Base-by-base conservation (phyloP, 2,329 filamentous ascomycete species). In the Reticulascus tulasneorum region DNA sequence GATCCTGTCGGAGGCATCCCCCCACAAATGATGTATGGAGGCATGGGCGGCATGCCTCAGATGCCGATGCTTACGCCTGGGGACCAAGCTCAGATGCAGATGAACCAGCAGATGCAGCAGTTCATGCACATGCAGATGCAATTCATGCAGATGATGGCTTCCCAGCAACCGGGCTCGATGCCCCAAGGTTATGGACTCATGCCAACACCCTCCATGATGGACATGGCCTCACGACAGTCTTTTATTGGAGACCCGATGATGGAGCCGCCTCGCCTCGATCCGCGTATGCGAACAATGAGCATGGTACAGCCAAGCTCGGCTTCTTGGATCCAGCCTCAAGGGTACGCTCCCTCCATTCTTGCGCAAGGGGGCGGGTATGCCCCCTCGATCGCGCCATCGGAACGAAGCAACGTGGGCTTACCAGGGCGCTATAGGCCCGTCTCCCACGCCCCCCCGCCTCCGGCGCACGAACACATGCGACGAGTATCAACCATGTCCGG, bases 111-210 rank as follows among this genome's bases (percentile, higher is more conserved):
- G 54, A 90, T 91, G 86, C 75, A 78, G 37, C 82, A 87, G 51
- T 89, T 91, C 63, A 89, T 91, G 84, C 84, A 89, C 55, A 88
- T 93, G 82, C 88, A 94, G 58, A 90, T 94, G 84, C 86, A 94
- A 56, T 89, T 89, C 63, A 91, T 94, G 84, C 84, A 90, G 52
- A 84, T 88, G 78, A 85, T 87, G 74, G 70, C 71, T 1, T 48
- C 55, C 10, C 63, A 62, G 32, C 66, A 64, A 42, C 56, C 56
- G 25, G 39, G 44, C 23, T 50, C 47, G 34, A 43, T 45, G 38
- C 54, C 48, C 43, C 51, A 54, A 7, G n/a, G n/a, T n/a, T n/a
- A n/a, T n/a, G n/a, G n/a, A n/a, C n/a, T n/a, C n/a, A n/a, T 66
- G 55, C 60, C 60, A 8, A 62, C 59, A 16, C 61, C 62, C 21